A percentile compares a stretch with the other conserved stretches of the same genome.
Conservation (phyloP, 2,329 filamentous ascomycete genomes). For the Botrytis deweyae region DNA sequence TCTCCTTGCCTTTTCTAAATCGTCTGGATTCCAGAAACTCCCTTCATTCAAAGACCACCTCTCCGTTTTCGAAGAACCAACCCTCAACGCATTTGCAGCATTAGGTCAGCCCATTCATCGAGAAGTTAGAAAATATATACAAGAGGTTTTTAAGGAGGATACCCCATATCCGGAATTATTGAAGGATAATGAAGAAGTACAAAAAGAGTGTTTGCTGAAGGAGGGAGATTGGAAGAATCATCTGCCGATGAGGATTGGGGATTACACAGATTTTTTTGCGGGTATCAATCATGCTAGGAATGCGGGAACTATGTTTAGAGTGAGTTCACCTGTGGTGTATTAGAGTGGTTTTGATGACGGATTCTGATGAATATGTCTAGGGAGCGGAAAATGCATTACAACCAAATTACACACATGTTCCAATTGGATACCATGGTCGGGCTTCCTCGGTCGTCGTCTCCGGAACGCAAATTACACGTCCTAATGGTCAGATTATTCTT, state of each 20-base stretch:
- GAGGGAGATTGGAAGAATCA: conserved; percentile 62
- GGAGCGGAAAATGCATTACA: conserved; percentile 71
- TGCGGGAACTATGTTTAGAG: conserved; percentile 30
- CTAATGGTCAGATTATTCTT: conserved; percentile 70
- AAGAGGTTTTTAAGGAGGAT: conserved; percentile 60
- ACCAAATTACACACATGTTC: conserved; percentile 78
- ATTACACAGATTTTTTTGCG: conserved; percentile 86
- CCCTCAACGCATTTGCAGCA: conserved; percentile 71
- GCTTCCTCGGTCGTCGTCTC: conserved; percentile 74
- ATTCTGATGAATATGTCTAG: conserved; percentile 55
- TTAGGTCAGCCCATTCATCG: conserved; percentile 67
- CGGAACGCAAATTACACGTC: conserved; percentile 70
- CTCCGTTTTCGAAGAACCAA: conserved; percentile 61
- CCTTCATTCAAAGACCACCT: conserved; percentile 53
- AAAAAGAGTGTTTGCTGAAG: conserved; percentile 57
- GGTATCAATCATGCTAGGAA: conserved; percentile 77
- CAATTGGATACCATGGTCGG: conserved; percentile 79
- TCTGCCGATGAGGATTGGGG: conserved; percentile 73
- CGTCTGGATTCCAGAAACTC: conserved; percentile 59
- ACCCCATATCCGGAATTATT: conserved; percentile 61
- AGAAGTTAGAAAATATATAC: conserved; percentile 67
- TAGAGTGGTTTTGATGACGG: neutral
- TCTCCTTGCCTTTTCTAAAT: conserved; percentile 58
- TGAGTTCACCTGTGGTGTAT: neutral
- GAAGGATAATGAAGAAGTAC: conserved; percentile 58